phyloP scores from a whole-genome alignment of 2,329 filamentous ascomycete species.

The Paraphoma chrysanthemicola region DNA sequence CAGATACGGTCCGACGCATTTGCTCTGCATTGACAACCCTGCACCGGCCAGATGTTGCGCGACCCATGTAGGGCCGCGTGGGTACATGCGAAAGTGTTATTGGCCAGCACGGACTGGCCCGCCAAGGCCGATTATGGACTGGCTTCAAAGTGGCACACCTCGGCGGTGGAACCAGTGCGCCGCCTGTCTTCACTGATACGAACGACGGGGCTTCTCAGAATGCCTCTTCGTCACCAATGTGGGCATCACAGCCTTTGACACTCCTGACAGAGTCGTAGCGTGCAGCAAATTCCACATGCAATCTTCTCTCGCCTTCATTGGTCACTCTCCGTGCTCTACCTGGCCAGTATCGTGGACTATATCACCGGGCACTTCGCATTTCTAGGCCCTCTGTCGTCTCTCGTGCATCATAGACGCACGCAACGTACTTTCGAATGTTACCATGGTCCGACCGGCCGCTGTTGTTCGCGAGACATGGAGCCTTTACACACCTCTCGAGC shows the following conservation, averaged over 20 bases:
- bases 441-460: slow-evolving; percentile 28
- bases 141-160: slow-evolving; percentile 24
- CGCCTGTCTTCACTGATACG: slow-evolving; percentile 22
- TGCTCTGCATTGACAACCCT: slow-evolving; percentile 14
- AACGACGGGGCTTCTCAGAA: slow-evolving; percentile 21
- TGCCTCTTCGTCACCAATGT: slow-evolving; percentile 30
- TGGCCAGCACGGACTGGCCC: slow-evolving; percentile 21
- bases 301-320: slow-evolving; percentile 22
- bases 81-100: slow-evolving; percentile 13
- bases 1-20: slow-evolving; percentile 8
- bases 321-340: slow-evolving; percentile 12
- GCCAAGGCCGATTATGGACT: slow-evolving; percentile 24
- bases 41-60: slow-evolving; percentile 11
- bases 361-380: slow-evolving; percentile 28
- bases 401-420: slow-evolving; percentile 22
- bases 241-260: slow-evolving; percentile 23
- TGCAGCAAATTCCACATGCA: slow-evolving; percentile 27
- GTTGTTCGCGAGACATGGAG: slow-evolving; percentile 39
- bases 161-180: slow-evolving; percentile 24
- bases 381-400: slow-evolving; percentile 17
- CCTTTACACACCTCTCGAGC: slow-evolving; percentile 50
- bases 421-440: slow-evolving; percentile 14
- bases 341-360: slow-evolving; percentile 25
- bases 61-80: slow-evolving; percentile 10
- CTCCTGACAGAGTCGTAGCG: slow-evolving; percentile 21